phyloP scores from a whole-genome alignment of 1,284 basidiomycete species.

The Cryptococcus neoformans region DNA sequence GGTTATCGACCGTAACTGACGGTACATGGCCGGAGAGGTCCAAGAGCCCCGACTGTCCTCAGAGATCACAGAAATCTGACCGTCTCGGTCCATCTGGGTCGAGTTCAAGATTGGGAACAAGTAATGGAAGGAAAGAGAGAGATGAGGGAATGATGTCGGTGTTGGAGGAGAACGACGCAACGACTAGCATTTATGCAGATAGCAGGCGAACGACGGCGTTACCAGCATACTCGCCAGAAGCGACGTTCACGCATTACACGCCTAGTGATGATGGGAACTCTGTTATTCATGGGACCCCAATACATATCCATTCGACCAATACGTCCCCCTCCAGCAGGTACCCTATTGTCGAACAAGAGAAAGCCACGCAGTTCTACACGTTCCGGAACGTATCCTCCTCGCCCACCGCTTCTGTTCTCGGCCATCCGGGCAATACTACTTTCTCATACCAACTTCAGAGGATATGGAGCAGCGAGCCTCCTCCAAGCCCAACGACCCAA shows the following conservation, averaged over 20 bases:
- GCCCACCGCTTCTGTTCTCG: background rate
- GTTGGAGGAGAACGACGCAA: slow-evolving; percentile 1
- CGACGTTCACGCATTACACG: slow-evolving; percentile 5
- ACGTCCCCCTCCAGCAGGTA: background rate
- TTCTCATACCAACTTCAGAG: too few species aligned
- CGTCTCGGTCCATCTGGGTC: too few species aligned
- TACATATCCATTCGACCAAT: too few species aligned
- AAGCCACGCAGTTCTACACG: slow-evolving; percentile 7
- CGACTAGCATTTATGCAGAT: slow-evolving; percentile 3
- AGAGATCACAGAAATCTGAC: too few species aligned
- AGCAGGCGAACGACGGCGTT: slow-evolving; percentile 12
- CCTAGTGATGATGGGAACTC: background rate
- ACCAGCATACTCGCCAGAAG: slow-evolving; percentile 22
- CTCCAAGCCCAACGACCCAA: background rate
- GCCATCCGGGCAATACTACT: background rate
- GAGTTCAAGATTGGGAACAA: too few species aligned
- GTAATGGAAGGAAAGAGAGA: background rate
- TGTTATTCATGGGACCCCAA: background rate
- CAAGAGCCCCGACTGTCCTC: too few species aligned
- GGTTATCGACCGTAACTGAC: too few species aligned
- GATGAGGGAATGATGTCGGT: slow-evolving; percentile 6
- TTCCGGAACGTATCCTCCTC: slow-evolving; percentile 1
- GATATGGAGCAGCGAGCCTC: background rate
- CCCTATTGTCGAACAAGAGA: slow-evolving; percentile 15
- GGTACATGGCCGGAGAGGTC: too few species aligned